Base-by-base conservation (phyloP, 2,329 filamentous ascomycete genomes). In the Rhinocladiella mackenziei region DNA sequence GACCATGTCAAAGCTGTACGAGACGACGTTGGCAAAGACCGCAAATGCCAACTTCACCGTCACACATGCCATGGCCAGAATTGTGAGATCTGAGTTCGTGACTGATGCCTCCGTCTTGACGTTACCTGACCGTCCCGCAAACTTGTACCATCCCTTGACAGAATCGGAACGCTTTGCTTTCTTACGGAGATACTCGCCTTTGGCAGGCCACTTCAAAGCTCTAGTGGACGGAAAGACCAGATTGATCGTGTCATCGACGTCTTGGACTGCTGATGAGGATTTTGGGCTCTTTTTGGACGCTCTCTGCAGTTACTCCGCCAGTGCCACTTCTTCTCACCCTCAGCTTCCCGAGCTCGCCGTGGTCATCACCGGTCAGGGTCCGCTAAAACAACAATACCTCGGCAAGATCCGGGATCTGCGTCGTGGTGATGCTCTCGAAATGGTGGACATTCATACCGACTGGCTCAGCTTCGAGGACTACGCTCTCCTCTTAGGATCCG, bases 231-330 rank as follows among this genome's bases (percentile, higher is more conserved):
- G 78, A 4, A 70, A 70, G 6, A 77, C 78, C 41, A 80, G 77
- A 20, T 74, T 98, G 2, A 68, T 98, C 5, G 86, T 97, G 26
- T 94, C 87, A 67, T 92, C 89, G 45, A 98, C 92, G 0, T 96
- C 89, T 8, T 98, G 92, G 92, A 98, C 92, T 0, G 80, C 89
- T 0, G 92, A 98, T 59, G 92, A 98, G 64, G 91, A 98, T 65
- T 97, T 98, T 62, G 83, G 81, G 1, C 67, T 98, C 3, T 75
- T 98, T 2, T 82, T 98, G 3, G 81, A 89, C 38, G 89, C 89
- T 0, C 72, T 98, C 0, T 80, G 86, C 8, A 65, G 69, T 5
- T 96, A 96, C 61, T 86, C 86, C 1, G 67, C 71, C 8, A 53
- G 67, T 26, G 68, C 71, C 7, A 68, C 63, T 7, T 70, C 67